Evolutionary conservation across 2,329 filamentous ascomycete genomes (phyloP).

Genomic region (Trichoderma atrobrunneum): DNA sequence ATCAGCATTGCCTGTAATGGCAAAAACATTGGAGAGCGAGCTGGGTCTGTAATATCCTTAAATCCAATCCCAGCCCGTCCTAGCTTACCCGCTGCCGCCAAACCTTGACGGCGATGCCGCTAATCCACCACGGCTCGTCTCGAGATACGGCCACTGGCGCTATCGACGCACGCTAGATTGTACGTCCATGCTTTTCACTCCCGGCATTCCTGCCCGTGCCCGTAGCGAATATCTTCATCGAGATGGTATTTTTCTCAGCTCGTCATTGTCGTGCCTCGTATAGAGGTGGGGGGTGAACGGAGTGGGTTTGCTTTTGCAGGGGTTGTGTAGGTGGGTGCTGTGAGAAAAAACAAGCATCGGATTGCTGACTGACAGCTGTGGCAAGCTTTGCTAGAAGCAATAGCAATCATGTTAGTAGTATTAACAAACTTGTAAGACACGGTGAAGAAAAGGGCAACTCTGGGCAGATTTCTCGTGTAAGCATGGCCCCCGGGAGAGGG

Average conservation of each 20-base stretch:
- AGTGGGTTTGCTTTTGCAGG: background rate
- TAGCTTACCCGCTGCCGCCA: background rate
- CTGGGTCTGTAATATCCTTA: conserved; percentile 2
- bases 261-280: background rate
- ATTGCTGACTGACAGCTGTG: background rate
- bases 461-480: background rate
- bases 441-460: background rate
- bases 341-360: background rate
- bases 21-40: background rate
- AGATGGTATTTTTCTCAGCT: background rate
- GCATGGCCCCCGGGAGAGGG: background rate
- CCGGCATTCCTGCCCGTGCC: background rate
- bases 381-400: background rate
- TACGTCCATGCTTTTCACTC: background rate
- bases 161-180: background rate
- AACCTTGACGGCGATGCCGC: background rate
- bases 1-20: background rate
- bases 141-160: background rate
- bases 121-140: conserved; percentile 3
- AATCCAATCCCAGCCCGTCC: background rate
- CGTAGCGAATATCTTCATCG: background rate
- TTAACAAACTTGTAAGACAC: background rate
- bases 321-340: background rate
- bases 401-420: background rate
- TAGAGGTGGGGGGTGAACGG: background rate